Evolutionary conservation across 108 stramenopile species (phyloP).

Genomic region (Seminavis robusta): DNA sequence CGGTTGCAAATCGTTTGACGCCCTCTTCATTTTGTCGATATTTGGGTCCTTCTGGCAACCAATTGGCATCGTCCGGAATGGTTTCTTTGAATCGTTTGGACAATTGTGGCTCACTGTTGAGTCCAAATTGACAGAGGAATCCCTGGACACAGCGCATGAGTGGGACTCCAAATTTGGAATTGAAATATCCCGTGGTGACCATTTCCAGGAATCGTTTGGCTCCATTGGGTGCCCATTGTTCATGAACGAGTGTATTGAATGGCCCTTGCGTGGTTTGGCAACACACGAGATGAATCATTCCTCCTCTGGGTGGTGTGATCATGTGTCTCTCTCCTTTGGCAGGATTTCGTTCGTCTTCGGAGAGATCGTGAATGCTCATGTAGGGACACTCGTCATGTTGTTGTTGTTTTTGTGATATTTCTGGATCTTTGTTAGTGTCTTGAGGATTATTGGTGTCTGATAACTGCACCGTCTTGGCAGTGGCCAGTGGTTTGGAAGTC

Average conservation of each 20-base stretch:
- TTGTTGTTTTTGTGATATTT: no score
- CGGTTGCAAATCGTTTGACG: slow-evolving; percentile 68
- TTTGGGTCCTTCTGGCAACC: slow-evolving; percentile 71
- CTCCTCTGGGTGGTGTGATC: slow-evolving; percentile 42
- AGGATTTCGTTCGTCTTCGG: slow-evolving; percentile 27
- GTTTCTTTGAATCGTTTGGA: slow-evolving; percentile 28
- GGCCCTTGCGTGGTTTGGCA: slow-evolving; percentile 52
- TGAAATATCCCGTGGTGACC: slow-evolving; percentile 74
- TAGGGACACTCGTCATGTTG: no score
- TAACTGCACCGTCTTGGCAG: no score
- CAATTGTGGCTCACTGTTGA: slow-evolving; percentile 48
- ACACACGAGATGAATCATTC: slow-evolving; percentile 42
- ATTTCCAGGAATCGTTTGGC: slow-evolving; percentile 73
- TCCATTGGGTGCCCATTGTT: slow-evolving; percentile 81
- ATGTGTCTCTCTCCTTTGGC: slow-evolving; percentile 28
- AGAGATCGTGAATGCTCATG: no score
- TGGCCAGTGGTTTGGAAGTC: no score
- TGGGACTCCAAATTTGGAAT: slow-evolving; percentile 42
- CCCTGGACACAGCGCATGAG: slow-evolving; percentile 76
- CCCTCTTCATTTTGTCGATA: slow-evolving; percentile 58
- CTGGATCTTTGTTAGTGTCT: no score
- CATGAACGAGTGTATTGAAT: slow-evolving; percentile 54
- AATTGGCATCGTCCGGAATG: slow-evolving; percentile 71
- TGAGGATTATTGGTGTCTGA: no score
- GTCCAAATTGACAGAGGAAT: slow-evolving; percentile 87